Base-by-base conservation (phyloP, 2,329 filamentous ascomycete genomes). In the Ceratocystis smalleyi region DNA sequence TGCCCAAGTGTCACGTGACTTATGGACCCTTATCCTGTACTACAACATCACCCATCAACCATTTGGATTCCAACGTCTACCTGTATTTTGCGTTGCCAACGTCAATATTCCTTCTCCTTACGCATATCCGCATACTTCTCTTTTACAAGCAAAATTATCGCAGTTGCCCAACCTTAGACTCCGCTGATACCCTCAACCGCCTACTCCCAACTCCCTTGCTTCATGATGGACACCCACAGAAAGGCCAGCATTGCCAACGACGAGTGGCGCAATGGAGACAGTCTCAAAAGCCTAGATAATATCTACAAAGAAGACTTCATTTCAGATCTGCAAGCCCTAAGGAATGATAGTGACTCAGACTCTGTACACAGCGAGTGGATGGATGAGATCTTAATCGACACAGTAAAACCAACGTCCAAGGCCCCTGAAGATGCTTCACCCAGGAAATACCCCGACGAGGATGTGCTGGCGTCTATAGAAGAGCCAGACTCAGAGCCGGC, bases 331-430 rank as follows among this genome's bases (percentile, higher is more conserved):
- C 54, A 47, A 3, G 64, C 54, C n/a, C 47, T 70, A 10, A 47
- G 59, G 6, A 47, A 54, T 49, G 54, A 40, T 32, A 43, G 51
- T 2, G 72, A 74, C 7, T 73, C 74, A 4, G 74, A 73, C 0
- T 73, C 76, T 5, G 72, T 76, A 22, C 75, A 76, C 60, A 75
- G 76, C 66, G 77, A 78, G 24, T 79, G 77, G 3, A 81, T 81
- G 12, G 81, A 76, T 45, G 83, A 85, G 70, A 83, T 85, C 68
- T 73, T 84, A 1, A 70, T 85, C 17, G 78, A 76, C 49, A 76
- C 77, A 64, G 76, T 84, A 65, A 80, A 82, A 61, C 76, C 76
- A 63, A 83, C 79, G 1, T 80, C 79, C 1, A 27, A 55, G 6
- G 51, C 51, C 22, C 3, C 27, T 15, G 51, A 15, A 17, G 22